Base-by-base conservation (phyloP, 495 filamentous ascomycete species). In the Hypoxylon crocopeplum region DNA sequence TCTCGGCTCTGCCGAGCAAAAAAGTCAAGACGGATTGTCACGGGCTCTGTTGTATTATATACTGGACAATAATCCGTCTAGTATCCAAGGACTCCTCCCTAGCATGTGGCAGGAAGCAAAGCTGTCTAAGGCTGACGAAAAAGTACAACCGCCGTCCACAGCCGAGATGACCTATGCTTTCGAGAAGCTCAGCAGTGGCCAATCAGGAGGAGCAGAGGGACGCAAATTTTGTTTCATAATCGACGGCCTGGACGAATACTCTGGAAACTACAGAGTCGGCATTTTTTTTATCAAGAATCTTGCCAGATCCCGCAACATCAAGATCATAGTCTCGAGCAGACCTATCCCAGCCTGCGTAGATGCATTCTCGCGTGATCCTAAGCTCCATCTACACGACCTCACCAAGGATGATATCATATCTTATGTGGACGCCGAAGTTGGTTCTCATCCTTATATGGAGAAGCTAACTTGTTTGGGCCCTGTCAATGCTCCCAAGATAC, bases 311-410 rank as follows among this genome's bases (percentile, higher is more conserved):
- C 2, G 15, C 6, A 20, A 51, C 29, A 41, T 50, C n/a, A 54
- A 48, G n/a, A 29, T 64, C 10, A 2, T 61, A 6, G 40, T 61
- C 1, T 61, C 61, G 2, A 64, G 61, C 22, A 47, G 57, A 32
- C 62, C 38, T 2, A 38, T 48, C 3, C 56, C 48, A 21, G 50
- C 22, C 3, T 66, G 39, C 17, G 62, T 56, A 8, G 47, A 21
- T 0, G 48, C 63, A 13, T 66, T 66, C 24, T 3, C 11, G 4
- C 7, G 2, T 19, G 24, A 24, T 7, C 58, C 60, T 5, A 48
- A 39, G 11, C 25, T 74, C 0, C 21, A 38, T n/a, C 29, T 74
- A 4, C 68, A 72, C 16, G 58, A 69, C n/a, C 50, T 72, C 0
- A 71, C 61, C 2, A 7, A n/a, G 0, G 22, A 10, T 1, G 70